Evolutionary conservation across 176 grass and related monocot genomes (phyloP), one percentile per base, ranked within the genome.

Genomic region (Tillandsia fasciculata): DNA sequence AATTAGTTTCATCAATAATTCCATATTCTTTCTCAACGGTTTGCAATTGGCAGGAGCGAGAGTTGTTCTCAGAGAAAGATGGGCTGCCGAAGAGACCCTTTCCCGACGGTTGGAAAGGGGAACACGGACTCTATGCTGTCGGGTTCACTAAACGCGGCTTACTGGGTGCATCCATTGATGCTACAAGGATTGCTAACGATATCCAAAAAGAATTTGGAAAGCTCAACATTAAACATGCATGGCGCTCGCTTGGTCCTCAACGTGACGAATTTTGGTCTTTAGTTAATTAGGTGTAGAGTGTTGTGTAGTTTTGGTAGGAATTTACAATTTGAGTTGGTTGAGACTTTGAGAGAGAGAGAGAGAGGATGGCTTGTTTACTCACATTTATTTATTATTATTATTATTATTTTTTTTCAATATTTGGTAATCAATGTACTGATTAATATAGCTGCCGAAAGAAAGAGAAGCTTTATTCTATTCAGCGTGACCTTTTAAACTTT

Each of bases 51-150:
- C 28, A 97, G 93, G 93, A 97, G 3, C 85, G 73, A 13, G 77
- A 79, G 14, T 85, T 97, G n/a, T 97, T 97, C 82, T 92, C 89
- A 0, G 86, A 90, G 54, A 89, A 87, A 72, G 69, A 92, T 79
- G 93, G 93, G 2, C 81, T 92, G 14, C 93, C 89, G 56, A 84
- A 42, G 12, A 85, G 73, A 54, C 64, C 72, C 70, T 85, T 77
- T 48, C 83, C 86, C 0, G 85, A 83, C 10, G 89, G 74, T 61
- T 97, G 93, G 93, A 97, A 92, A 87, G 89, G 89, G 15, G 53
- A 87, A 10, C 57, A 81, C 53, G 84, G 93, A 9, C 82, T 97
- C 12, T 97, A 97, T 28, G 89, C 86, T 5, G 84, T 75, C 52
- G 93, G 89, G 0, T 97, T 97, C 48, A 81, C 86, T 4, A 90